Evolutionary conservation across 2,329 filamentous ascomycete species (phyloP).

Genomic region (Claviceps sp.): DNA sequence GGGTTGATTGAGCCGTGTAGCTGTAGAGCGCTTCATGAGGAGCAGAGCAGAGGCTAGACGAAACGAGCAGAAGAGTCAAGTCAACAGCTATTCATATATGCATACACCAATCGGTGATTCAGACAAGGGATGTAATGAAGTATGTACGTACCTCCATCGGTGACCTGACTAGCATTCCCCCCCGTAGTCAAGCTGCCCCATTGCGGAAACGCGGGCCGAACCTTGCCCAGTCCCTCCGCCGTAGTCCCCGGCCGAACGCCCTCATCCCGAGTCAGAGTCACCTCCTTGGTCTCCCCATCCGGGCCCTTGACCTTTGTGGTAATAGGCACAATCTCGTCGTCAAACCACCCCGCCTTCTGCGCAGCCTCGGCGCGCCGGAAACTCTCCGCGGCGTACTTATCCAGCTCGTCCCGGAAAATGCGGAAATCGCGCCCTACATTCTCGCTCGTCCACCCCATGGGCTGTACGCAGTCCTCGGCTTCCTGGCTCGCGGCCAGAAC

Average conservation of each 20-base stretch:
- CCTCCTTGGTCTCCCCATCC: constrained; percentile 63
- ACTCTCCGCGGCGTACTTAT: constrained; percentile 74
- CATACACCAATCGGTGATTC: too few species aligned
- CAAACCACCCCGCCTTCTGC: constrained; percentile 82
- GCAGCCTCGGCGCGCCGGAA: constrained; percentile 79
- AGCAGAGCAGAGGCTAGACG: constrained; percentile 63
- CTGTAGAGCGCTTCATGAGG: constrained; percentile 88
- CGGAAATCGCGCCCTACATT: constrained; percentile 89
- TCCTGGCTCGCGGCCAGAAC: constrained; percentile 62
- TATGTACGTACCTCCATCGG: constrained; percentile 58
- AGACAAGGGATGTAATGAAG: not conserved
- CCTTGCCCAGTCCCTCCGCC: constrained; percentile 66
- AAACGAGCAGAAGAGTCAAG: too few species aligned
- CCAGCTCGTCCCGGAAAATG: constrained; percentile 67
- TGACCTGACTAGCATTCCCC: constrained; percentile 89
- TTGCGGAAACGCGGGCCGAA: constrained; percentile 79
- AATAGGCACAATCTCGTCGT: constrained; percentile 90
- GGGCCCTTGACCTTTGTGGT: constrained; percentile 69
- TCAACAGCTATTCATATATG: too few species aligned
- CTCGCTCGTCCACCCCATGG: constrained; percentile 97
- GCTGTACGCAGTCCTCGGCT: constrained; percentile 73
- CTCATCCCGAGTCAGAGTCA: constrained; percentile 76
- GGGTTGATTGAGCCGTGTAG: constrained; percentile 74
- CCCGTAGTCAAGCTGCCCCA: constrained; percentile 80
- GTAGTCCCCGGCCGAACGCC: constrained; percentile 87